phyloP scores from a whole-genome alignment of 345 rosid species.

The Eucalyptus lansdowneana region DNA sequence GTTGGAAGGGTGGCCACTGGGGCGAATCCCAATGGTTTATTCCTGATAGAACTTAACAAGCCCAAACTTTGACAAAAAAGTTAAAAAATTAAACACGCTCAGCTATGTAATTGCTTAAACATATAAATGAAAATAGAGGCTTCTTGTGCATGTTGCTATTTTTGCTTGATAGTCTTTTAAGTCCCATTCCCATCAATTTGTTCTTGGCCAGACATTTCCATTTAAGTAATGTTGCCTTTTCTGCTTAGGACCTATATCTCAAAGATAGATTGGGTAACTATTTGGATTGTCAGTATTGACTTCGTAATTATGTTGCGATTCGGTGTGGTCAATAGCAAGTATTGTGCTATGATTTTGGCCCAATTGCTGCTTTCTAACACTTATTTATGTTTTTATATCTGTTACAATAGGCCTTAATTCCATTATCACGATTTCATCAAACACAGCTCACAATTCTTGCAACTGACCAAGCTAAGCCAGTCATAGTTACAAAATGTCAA shows the following conservation, averaged over 20 bases:
- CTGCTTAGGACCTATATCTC: background rate
- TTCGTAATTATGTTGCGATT: background rate
- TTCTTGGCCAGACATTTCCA: background rate
- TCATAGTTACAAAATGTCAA: background rate
- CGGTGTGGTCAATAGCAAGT: background rate
- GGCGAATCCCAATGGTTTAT: background rate
- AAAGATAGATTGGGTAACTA: background rate
- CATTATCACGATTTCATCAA: background rate
- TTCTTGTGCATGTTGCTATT: background rate
- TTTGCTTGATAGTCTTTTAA: background rate
- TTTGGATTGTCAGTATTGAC: background rate
- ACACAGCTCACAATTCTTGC: background rate
- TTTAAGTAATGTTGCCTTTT: background rate
- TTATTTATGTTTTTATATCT: background rate
- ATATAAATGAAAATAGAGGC: background rate
- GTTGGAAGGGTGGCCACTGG: too few relatives aligned
- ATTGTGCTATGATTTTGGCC: background rate
- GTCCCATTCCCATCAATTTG: background rate
- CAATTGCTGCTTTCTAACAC: background rate
- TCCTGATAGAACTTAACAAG: background rate
- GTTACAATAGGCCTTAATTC: background rate
- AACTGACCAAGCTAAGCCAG: background rate
- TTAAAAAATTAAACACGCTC: background rate
- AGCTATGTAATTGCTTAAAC: background rate
- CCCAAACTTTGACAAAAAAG: background rate